phyloP scores from a whole-genome alignment of 1,139 yeast species.

The Hemisphaericaspora subhashii region DNA sequence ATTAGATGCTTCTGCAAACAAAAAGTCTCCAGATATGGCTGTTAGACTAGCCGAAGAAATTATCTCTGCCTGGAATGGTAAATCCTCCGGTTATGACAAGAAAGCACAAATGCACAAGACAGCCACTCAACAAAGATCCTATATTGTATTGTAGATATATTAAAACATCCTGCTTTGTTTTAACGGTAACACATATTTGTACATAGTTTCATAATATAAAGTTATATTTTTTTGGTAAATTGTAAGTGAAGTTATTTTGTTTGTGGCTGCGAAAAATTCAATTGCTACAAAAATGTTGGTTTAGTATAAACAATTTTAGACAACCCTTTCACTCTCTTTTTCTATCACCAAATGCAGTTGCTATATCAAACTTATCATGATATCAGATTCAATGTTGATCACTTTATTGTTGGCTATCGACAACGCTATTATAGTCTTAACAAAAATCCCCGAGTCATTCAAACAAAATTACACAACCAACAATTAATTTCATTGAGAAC shows the following conservation, averaged over 20 bases:
- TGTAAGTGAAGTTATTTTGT: no score
- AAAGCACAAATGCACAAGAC: slow-evolving; percentile 79
- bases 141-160: slow-evolving; percentile 42
- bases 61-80: slow-evolving; percentile 72
- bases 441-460: slow-evolving; percentile 39
- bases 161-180: no score
- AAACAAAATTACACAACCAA: slow-evolving; percentile 35
- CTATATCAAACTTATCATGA: slow-evolving; percentile 17
- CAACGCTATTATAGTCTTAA: slow-evolving; percentile 44
- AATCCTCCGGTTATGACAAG: slow-evolving; percentile 82
- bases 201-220: background rate
- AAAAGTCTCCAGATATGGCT: slow-evolving; percentile 76
- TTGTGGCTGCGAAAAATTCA: slow-evolving; percentile 1
- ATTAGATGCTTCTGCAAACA: slow-evolving; percentile 75
- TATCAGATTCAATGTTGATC: slow-evolving; percentile 27
- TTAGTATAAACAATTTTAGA: background rate
- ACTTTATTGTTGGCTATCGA: slow-evolving; percentile 35
- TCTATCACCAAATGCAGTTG: background rate
- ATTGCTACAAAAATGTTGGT: no score
- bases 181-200: no score
- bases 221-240: no score
- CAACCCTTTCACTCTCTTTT: background rate
- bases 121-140: slow-evolving; percentile 82
- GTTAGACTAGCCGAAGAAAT: slow-evolving; percentile 93
- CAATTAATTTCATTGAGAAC: slow-evolving; percentile 43